Conservation (phyloP, 805 yeast species). For the Candida cerambycidarum region DNA sequence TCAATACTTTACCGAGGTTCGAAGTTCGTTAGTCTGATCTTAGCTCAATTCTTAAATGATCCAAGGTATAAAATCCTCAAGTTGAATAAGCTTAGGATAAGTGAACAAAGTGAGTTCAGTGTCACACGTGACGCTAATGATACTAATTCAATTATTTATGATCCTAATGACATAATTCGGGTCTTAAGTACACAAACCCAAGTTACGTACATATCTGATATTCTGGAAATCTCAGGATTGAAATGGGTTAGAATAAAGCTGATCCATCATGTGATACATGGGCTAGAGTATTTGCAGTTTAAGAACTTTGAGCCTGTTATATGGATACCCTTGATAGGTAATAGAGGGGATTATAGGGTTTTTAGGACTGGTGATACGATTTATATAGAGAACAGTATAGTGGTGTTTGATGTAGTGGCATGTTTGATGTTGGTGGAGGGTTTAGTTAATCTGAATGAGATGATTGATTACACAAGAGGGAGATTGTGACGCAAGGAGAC, state of each 20-base stretch:
- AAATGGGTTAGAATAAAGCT: neutral
- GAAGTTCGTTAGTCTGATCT: neutral
- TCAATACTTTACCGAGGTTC: constrained; percentile 1
- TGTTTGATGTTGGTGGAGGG: constrained; percentile 1
- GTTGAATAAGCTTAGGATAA: neutral
- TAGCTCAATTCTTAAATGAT: neutral
- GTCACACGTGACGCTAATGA: neutral
- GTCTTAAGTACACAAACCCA: neutral
- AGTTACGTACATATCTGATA: neutral
- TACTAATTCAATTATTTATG: constrained; percentile 1
- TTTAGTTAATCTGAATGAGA: too few relatives aligned
- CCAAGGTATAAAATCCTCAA: neutral
- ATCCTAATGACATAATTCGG: neutral
- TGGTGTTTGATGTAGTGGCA: neutral
- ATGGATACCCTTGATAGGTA: constrained; percentile 4
- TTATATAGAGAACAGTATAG: neutral
- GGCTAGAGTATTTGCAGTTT: constrained; percentile 1
- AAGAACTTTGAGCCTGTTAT: constrained; percentile 2
- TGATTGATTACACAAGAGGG: too few relatives aligned
- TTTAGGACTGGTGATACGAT: neutral
- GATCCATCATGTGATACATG: neutral
- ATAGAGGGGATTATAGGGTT: neutral
- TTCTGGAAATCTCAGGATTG: neutral
- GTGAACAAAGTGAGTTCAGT: constrained; percentile 2
- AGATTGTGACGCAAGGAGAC: too few relatives aligned